phyloP scores from a whole-genome alignment of 1,284 basidiomycete species.

The Fomitopsis schrenkii region DNA sequence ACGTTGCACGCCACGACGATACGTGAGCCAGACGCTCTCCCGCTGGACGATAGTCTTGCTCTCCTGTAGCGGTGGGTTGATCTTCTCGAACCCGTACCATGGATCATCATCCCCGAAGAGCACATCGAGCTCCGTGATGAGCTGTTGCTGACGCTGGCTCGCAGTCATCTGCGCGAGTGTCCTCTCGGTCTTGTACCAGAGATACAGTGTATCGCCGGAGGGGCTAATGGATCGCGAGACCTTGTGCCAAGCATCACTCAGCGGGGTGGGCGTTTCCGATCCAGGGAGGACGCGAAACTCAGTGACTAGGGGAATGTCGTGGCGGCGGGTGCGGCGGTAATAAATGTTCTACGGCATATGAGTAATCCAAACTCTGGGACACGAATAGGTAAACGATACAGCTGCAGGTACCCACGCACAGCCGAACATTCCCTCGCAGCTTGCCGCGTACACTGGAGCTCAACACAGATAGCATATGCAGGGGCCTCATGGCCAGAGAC shows the following conservation, averaged over 20 bases:
- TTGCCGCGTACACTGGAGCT: too few species aligned
- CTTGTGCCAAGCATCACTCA: constrained; percentile 51
- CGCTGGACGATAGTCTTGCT: constrained; percentile 28
- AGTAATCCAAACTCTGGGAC: neutral
- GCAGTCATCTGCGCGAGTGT: constrained; percentile 52
- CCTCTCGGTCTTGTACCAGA: constrained; percentile 77
- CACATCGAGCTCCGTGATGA: constrained; percentile 88
- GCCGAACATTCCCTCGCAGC: too few species aligned
- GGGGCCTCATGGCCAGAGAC: too few species aligned
- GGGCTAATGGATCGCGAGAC: constrained; percentile 31
- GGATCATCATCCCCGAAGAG: constrained; percentile 76
- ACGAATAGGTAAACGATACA: neutral
- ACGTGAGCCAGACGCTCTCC: constrained; percentile 56
- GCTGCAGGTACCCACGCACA: neutral
- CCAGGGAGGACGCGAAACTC: constrained; percentile 56
- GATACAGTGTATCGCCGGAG: constrained; percentile 35
- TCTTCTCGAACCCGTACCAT: constrained; percentile 80
- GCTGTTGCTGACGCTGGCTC: constrained; percentile 49
- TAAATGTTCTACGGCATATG: constrained; percentile 58
- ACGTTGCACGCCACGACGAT: constrained; percentile 66
- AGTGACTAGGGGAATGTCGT: constrained; percentile 68
- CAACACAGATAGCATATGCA: too few species aligned
- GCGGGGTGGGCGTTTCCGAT: constrained; percentile 42
- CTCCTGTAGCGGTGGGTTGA: constrained; percentile 49
- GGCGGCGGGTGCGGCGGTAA: constrained; percentile 80